Conservation (phyloP, 208 protist species). For the Trypanosoma platydactyli region DNA sequence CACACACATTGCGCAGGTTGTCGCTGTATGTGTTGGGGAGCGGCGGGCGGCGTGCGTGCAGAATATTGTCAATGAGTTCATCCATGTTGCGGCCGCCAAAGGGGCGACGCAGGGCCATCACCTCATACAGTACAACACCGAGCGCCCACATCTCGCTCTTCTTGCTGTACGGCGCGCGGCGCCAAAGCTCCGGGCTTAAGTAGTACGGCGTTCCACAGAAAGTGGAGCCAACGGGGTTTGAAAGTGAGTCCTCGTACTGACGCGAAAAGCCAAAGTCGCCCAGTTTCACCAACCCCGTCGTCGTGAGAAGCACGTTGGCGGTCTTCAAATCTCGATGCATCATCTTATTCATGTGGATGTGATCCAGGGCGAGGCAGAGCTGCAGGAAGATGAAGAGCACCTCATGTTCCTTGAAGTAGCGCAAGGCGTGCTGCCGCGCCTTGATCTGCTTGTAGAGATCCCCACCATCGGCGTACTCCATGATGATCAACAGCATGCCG, state of each 20-base stretch:
- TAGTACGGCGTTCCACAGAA: conserved; percentile 93
- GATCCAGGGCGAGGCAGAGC: conserved; percentile 79
- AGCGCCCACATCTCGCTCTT: conserved; percentile 94
- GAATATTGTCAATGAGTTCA: conserved; percentile 85
- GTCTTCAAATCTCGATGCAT: conserved; percentile 91
- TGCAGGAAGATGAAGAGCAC: conserved; percentile 86
- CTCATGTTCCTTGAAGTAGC: conserved; percentile 86
- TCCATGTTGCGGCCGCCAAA: conserved; percentile 87
- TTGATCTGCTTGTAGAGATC: conserved; percentile 87
- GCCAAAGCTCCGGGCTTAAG: conserved; percentile 92
- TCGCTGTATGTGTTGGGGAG: conserved; percentile 50
- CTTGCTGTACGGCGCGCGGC: conserved; percentile 90
- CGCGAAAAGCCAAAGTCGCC: conserved; percentile 88
- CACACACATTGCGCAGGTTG: conserved; percentile 53
- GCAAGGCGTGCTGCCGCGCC: conserved; percentile 48
- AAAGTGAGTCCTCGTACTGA: conserved; percentile 85
- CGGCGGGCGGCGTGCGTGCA: conserved; percentile 48
- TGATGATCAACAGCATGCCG: conserved; percentile 80
- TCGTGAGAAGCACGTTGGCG: conserved; percentile 86
- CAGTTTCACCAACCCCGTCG: conserved; percentile 81
- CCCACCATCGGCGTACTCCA: conserved; percentile 87
- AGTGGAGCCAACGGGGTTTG: conserved; percentile 81
- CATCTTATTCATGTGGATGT: conserved; percentile 90
- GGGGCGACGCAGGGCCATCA: conserved; percentile 79
- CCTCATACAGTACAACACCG: conserved; percentile 84